Base-by-base conservation (phyloP, 768 basidiomycete species). In the Sutorius australiensis region DNA sequence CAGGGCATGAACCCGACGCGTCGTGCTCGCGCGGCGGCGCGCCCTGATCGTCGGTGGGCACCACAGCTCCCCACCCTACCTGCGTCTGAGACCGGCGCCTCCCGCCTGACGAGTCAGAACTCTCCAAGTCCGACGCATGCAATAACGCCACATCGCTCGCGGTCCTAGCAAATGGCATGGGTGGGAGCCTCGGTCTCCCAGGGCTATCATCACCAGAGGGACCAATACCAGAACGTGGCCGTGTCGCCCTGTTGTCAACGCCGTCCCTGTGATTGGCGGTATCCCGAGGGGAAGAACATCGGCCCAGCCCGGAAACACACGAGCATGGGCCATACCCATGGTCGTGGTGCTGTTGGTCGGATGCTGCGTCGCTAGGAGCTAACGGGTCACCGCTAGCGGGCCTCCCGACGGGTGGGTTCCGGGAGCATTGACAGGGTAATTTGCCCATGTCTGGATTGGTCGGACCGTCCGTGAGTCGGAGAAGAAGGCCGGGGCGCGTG, bases 401-500 rank as follows among this genome's bases (percentile, higher is more conserved):
- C 21, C 6, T 32, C 40, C 36, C 40, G 27, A 33, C 46, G n/a
- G 50, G 12, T 11, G 31, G 30, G 14, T 48, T 39, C 12, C 28
- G 21, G 28, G 9, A 2, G 12, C 33, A 24, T 24, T 24, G 24
- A 24, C 24, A 28, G 37, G 37, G 8, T 6, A 30, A 36, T 31
- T 40, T 24, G 36, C 30, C 36, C 28, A 33, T 6, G n/a, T 51
- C 27, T 17, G 57, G 37, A 4, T 14, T 16, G 17, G 28, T 24
- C 16, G 47, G 48, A 14, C 37, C 43, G n/a, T 41, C 47, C 1
- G 41, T 33, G 6, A 64, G 36, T 19, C 50, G 55, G 17, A 44
- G 46, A 34, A 57, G 40, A 21, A 47, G 44, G n/a, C 28, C 37
- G 6, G 48, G 53, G 11, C 10, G 48, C 12, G 27, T 16, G 14